Conservation (phyloP, 257 asterid genomes). For the Lycium ferocissimum region DNA sequence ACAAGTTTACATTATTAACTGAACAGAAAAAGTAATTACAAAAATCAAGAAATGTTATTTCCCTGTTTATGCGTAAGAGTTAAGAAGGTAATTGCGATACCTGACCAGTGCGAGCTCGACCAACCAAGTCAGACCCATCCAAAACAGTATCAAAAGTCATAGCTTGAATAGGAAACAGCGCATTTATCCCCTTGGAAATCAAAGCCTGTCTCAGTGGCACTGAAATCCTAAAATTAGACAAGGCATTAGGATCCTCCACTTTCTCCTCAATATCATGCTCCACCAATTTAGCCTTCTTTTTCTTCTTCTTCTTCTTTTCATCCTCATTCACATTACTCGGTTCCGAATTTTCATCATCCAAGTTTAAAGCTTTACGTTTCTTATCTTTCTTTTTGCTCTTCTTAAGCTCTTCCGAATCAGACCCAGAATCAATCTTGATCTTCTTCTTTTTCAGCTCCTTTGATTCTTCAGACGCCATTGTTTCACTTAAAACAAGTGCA, state of each 20-base stretch:
- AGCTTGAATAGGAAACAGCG: constrained; percentile 87
- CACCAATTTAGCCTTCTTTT: constrained; percentile 52
- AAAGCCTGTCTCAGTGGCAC: constrained; percentile 60
- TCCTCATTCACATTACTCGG: constrained; percentile 50
- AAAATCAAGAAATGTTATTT: not conserved
- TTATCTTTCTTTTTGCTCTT: constrained; percentile 57
- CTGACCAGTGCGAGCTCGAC: constrained; percentile 96
- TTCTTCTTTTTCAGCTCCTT: constrained; percentile 65
- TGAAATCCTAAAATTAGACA: constrained; percentile 75
- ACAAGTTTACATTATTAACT: not conserved
- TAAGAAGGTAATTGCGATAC: constrained; percentile 38
- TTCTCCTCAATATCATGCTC: constrained; percentile 27
- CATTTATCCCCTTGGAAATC: constrained; percentile 65
- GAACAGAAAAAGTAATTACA: not conserved
- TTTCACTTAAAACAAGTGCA: constrained; percentile 50
- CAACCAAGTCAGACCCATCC: constrained; percentile 90
- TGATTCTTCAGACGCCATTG: constrained; percentile 37
- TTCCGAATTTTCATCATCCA: constrained; percentile 51
- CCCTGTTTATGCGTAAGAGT: not conserved
- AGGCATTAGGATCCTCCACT: constrained; percentile 59
- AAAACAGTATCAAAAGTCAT: constrained; percentile 71
- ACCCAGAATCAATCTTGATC: constrained; percentile 54
- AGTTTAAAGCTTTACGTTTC: constrained; percentile 70
- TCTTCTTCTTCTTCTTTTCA: constrained; percentile 43
- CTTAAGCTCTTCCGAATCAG: constrained; percentile 55